These are phyloP conservation scores for Nematocida sp. DNA, from an alignment of 371 early-diverging fungal species.

Conservation along the genomic window DNA sequence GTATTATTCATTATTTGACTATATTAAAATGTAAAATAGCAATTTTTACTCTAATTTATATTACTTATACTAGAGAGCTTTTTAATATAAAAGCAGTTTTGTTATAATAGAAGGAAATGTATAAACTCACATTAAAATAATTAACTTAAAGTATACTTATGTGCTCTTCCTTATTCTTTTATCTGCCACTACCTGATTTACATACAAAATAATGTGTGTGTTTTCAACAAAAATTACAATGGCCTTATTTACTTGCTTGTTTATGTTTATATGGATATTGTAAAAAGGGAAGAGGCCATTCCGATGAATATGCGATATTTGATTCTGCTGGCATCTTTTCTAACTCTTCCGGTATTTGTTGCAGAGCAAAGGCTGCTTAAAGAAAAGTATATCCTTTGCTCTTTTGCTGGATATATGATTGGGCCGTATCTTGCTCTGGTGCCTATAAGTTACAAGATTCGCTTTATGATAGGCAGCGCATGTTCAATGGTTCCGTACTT, in stretches of 20 bases:
- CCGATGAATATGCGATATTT: constrained; percentile 42
- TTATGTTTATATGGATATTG: constrained; percentile 46
- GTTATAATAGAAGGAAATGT: too few relatives aligned
- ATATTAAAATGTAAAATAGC: too few relatives aligned
- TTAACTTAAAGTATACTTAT: too few relatives aligned
- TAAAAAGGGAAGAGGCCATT: neutral
- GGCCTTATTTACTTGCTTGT: constrained; percentile 8
- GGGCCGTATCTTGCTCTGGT: constrained; percentile 41
- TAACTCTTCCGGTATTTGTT: constrained; percentile 27
- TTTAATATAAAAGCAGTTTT: too few relatives aligned
- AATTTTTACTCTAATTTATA: too few relatives aligned
- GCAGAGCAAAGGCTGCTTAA: constrained; percentile 7
- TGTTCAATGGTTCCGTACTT: constrained; percentile 7
- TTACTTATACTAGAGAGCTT: too few relatives aligned
- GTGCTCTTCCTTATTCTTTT: too few relatives aligned
- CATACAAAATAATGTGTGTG: neutral
- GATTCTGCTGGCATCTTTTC: constrained; percentile 15
- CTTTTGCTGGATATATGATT: constrained; percentile 24
- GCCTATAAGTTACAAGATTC: constrained; percentile 37
- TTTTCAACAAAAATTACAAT: neutral
- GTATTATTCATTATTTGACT: too few relatives aligned
- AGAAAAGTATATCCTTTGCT: constrained; percentile 30
- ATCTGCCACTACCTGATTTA: too few relatives aligned
- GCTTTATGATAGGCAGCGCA: constrained; percentile 31
- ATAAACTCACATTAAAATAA: too few relatives aligned